phyloP scores from a whole-genome alignment of 2,329 filamentous ascomycete species.

The Talaromyces sp. region DNA sequence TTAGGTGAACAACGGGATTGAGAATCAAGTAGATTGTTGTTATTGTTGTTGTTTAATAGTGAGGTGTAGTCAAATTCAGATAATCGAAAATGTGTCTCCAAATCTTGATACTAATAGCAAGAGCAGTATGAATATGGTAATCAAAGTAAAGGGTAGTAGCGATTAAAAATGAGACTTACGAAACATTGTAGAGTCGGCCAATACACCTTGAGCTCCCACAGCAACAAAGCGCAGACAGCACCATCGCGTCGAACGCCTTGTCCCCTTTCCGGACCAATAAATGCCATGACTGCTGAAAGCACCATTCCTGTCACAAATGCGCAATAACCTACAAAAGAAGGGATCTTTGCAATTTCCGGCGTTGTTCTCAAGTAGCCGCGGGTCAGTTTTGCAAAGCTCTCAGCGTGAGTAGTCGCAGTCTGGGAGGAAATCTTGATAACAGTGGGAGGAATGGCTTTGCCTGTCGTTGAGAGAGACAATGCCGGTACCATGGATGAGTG shows the following conservation, averaged over 20 bases:
- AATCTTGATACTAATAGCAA: neutral
- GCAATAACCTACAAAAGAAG: slow-evolving; percentile 8
- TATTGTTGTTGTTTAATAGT: neutral
- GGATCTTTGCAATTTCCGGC: slow-evolving; percentile 3
- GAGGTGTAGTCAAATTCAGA: neutral
- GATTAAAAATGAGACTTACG: neutral
- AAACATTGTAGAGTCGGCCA: slow-evolving; percentile 5
- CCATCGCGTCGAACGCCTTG: slow-evolving; percentile 8
- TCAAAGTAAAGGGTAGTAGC: no score
- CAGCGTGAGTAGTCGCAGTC: neutral
- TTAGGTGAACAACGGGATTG: neutral
- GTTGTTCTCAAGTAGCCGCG: neutral
- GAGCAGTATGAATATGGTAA: neutral
- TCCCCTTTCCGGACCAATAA: neutral
- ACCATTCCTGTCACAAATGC: slow-evolving; percentile 11
- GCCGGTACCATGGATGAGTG: slow-evolving; percentile 10
- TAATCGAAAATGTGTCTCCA: neutral
- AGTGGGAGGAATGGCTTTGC: neutral
- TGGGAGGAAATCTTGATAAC: neutral
- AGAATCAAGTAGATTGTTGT: neutral
- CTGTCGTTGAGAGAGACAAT: neutral
- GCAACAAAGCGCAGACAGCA: slow-evolving; percentile 8
- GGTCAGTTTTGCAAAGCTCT: neutral
- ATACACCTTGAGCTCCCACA: slow-evolving; percentile 11
- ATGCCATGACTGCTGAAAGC: slow-evolving; percentile 8